phyloP scores from a whole-genome alignment of 805 yeast species.

The Nakazawaea anatomiae region DNA sequence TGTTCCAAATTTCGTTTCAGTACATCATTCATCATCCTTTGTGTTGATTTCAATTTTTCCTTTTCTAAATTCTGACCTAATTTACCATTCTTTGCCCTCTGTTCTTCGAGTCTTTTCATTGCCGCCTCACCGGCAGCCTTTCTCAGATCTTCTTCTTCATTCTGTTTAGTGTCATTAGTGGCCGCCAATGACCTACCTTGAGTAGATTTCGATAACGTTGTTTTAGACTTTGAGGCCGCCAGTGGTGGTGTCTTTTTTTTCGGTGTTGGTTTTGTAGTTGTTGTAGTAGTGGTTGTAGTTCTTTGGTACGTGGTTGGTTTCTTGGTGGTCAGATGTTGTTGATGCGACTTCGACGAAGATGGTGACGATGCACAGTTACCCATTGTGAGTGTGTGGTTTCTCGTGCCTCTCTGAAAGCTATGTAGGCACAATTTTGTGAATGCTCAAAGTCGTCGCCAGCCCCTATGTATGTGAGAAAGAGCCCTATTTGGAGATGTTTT shows the following conservation, averaged over 20 bases:
- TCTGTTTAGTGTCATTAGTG: neutral
- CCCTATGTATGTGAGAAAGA: too few relatives aligned
- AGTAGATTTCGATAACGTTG: too few relatives aligned
- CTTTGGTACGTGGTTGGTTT: neutral
- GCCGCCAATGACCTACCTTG: too few relatives aligned
- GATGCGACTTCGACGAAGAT: neutral
- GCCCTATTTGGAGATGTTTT: too few relatives aligned
- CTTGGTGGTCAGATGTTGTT: neutral
- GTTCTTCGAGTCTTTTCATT: neutral
- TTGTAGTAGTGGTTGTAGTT: neutral
- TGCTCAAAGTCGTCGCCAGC: too few relatives aligned
- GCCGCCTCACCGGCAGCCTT: constrained; percentile 10
- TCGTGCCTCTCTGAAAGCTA: too few relatives aligned
- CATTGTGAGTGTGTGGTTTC: neutral
- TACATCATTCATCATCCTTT: neutral
- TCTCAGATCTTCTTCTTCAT: constrained; percentile 2
- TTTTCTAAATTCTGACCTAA: constrained; percentile 8
- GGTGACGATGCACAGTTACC: neutral
- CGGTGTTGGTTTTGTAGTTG: neutral
- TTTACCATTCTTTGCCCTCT: constrained; percentile 6
- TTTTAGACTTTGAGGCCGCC: too few relatives aligned
- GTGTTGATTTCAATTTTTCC: constrained; percentile 1
- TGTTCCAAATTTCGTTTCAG: neutral
- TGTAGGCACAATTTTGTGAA: too few relatives aligned
- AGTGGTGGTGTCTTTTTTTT: neutral